Conservation (phyloP, 176 grass and related monocot genomes). For the Cocos nucifera region DNA sequence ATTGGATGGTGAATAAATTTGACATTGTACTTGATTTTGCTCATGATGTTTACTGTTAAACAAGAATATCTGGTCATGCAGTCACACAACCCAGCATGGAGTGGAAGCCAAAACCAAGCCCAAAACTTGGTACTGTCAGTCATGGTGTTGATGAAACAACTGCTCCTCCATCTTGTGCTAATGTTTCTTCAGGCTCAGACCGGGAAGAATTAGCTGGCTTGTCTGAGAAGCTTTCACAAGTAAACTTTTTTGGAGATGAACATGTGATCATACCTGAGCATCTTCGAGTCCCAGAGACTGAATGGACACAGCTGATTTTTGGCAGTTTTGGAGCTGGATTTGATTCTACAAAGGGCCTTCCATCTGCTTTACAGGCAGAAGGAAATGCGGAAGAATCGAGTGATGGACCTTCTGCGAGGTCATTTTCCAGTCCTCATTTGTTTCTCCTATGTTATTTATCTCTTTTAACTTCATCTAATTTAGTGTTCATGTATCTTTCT, state of each 20-base stretch:
- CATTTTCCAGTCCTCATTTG: constrained; percentile 5
- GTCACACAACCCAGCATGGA: constrained; percentile 34
- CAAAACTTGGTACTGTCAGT: constrained; percentile 22
- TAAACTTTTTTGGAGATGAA: too few relatives aligned
- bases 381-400: too few relatives aligned
- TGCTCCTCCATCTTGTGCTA: constrained; percentile 16
- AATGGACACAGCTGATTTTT: too few relatives aligned
- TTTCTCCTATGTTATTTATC: not conserved
- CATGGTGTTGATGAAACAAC: constrained; percentile 7
- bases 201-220: too few relatives aligned
- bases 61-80: constrained; percentile 20
- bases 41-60: not conserved
- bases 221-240: too few relatives aligned
- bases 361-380: too few relatives aligned
- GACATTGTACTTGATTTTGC: not conserved
- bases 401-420: constrained; percentile 37
- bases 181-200: too few relatives aligned
- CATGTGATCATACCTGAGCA: too few relatives aligned
- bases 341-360: too few relatives aligned
- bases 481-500: not conserved
- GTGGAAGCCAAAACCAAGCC: constrained; percentile 71
- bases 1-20: not conserved
- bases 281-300: too few relatives aligned
- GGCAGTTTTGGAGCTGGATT: too few relatives aligned
- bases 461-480: not conserved